A percentile compares a stretch with the other conserved stretches of the same genome.
Conservation (phyloP, 345 rosid genomes). For the Trapa incisa region DNA sequence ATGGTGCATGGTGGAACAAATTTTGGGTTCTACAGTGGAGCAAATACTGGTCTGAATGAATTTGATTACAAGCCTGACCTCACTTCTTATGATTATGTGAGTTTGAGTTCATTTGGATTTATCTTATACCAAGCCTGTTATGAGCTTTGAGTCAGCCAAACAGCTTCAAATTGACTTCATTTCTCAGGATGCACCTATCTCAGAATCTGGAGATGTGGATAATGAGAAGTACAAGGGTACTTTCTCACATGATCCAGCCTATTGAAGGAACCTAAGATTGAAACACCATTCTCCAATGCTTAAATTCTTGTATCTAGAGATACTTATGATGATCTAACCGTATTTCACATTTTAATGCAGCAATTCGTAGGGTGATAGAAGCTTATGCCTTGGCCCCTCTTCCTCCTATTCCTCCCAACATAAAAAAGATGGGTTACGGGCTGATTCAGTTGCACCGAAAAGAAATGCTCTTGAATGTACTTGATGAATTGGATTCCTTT, state of each 20-base stretch:
- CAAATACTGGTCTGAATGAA: slow-evolving; percentile 58
- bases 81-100: slow-evolving; percentile 91
- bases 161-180: slow-evolving; percentile 4
- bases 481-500: slow-evolving; percentile 26
- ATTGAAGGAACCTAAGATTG: not conserved
- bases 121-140: slow-evolving; percentile 5
- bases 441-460: slow-evolving; percentile 45
- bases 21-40: slow-evolving; percentile 92
- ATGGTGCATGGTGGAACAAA: slow-evolving; percentile 99
- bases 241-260: not conserved
- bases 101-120: slow-evolving; percentile 12
- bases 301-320: not conserved
- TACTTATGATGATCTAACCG: not conserved
- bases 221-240: slow-evolving; percentile 68
- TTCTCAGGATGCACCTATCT: slow-evolving; percentile 85
- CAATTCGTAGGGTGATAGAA: slow-evolving; percentile 51
- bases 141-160: slow-evolving; percentile 1
- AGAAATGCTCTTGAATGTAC: slow-evolving; percentile 39
- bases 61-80: slow-evolving; percentile 80
- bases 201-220: slow-evolving; percentile 76
- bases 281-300: not conserved
- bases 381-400: slow-evolving; percentile 30
- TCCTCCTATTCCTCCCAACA: slow-evolving; percentile 37
- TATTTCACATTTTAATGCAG: slow-evolving; percentile 24
- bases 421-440: slow-evolving; percentile 45